Percentiles rank a stretch among this genome's conserved stretches.
Evolutionary conservation across 208 protist species (phyloP).

Genomic region (Angomonas ambiguus): DNA sequence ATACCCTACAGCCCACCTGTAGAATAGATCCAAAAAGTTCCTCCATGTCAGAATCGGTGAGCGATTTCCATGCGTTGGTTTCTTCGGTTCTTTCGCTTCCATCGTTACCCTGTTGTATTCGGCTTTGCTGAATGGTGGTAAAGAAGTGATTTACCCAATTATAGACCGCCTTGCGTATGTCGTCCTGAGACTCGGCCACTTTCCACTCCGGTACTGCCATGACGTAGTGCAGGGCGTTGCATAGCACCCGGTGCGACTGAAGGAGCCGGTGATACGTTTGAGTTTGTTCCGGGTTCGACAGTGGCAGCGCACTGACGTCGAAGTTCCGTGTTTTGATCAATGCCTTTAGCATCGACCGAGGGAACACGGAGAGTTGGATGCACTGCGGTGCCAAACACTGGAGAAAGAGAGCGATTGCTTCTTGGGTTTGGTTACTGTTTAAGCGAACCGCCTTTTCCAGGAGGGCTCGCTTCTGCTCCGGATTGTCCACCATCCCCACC

Average conservation of each 20-base stretch:
- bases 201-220: background rate
- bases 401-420: background rate
- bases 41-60: constrained; percentile 17
- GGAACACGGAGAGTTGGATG: background rate
- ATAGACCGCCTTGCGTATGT: background rate
- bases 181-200: background rate
- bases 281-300: background rate
- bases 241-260: background rate
- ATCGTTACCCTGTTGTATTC: background rate
- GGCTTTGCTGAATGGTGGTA: background rate
- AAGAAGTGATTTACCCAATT: background rate
- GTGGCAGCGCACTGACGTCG: background rate
- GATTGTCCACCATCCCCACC: background rate
- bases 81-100: background rate
- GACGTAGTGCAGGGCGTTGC: background rate
- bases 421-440: background rate
- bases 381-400: background rate
- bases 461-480: background rate
- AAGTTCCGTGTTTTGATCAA: background rate
- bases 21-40: constrained; percentile 21
- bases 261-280: background rate
- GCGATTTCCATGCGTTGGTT: background rate
- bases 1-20: constrained; percentile 18
- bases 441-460: background rate
- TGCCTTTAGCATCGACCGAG: background rate